A percentile compares a stretch with the other conserved stretches of the same genome.
Conservation (phyloP, 306 rosid genomes). For the Vicia sativa region DNA sequence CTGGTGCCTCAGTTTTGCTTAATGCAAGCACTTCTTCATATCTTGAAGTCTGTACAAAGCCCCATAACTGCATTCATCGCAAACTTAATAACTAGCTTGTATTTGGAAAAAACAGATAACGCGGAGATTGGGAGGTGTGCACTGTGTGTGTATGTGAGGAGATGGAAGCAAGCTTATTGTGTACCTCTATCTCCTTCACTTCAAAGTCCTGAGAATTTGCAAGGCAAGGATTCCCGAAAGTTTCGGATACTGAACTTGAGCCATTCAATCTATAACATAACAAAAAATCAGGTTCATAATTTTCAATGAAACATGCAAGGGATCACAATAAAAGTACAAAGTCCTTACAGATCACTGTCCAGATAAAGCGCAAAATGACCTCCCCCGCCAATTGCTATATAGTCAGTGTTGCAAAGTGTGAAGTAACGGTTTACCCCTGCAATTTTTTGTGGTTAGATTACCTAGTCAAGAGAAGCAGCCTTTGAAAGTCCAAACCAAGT, state of each 20-base stretch:
- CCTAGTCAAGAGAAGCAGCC: conserved; percentile 22
- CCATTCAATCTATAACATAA: conserved; percentile 67
- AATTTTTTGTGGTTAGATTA: conserved; percentile 31
- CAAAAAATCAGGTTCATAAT: conserved; percentile 11
- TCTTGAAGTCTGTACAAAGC: conserved; percentile 77
- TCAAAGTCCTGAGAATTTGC: conserved; percentile 82
- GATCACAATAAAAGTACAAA: neutral
- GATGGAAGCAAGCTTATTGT: conserved; percentile 13
- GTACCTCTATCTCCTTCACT: conserved; percentile 92
- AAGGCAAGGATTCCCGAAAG: conserved; percentile 92
- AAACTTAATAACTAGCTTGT: conserved; percentile 13
- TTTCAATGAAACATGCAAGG: neutral
- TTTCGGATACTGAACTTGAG: conserved; percentile 86
- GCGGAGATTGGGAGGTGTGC: neutral
- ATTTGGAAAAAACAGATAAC: neutral
- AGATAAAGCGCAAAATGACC: conserved; percentile 85
- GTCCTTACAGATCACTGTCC: conserved; percentile 86
- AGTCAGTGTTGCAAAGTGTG: conserved; percentile 77
- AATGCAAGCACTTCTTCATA: conserved; percentile 77
- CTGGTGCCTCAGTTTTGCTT: conserved; percentile 74
- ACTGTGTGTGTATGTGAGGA: neutral
- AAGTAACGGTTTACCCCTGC: conserved; percentile 86
- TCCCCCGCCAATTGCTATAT: conserved; percentile 87
- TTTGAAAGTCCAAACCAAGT: conserved; percentile 3
- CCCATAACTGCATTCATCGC: conserved; percentile 77